Conservation (phyloP, 1,284 basidiomycete species). For the Somion occarium region DNA sequence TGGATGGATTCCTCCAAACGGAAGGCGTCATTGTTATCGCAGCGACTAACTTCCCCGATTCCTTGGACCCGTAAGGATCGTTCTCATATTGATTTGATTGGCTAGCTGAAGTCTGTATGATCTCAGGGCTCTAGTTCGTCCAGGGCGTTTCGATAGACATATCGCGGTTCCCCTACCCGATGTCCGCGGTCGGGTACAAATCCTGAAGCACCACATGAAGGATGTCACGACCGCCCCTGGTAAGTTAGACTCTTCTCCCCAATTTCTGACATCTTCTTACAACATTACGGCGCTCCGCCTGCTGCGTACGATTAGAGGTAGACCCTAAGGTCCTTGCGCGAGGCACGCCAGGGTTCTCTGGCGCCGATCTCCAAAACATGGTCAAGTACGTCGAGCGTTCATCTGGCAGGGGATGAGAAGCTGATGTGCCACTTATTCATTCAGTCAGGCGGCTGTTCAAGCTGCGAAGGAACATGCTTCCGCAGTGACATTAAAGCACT, state of each 20-base stretch:
- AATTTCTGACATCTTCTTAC: conserved; percentile 1
- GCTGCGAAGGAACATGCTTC: conserved; percentile 79
- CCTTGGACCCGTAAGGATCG: conserved; percentile 71
- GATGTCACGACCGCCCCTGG: conserved; percentile 64
- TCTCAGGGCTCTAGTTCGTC: conserved; percentile 81
- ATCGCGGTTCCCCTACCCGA: conserved; percentile 90
- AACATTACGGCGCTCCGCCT: neutral
- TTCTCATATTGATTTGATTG: neutral
- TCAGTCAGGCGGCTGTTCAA: conserved; percentile 85
- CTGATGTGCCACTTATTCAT: neutral
- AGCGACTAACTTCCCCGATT: conserved; percentile 94
- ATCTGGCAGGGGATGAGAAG: neutral
- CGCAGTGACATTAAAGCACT: conserved; percentile 74
- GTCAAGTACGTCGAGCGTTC: conserved; percentile 66
- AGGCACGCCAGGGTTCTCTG: conserved; percentile 88
- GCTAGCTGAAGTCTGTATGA: conserved; percentile 2
- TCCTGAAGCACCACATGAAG: conserved; percentile 86
- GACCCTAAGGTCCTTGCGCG: conserved; percentile 84
- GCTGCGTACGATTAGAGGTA: conserved; percentile 44
- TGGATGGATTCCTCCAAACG: conserved; percentile 89
- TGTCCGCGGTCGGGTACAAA: conserved; percentile 83
- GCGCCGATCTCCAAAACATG: conserved; percentile 91
- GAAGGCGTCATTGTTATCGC: conserved; percentile 94
- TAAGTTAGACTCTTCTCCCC: conserved; percentile 23
- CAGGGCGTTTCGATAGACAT: conserved; percentile 90